phyloP scores from a whole-genome alignment of 2,329 filamentous ascomycete genomes.

The Bretziella fagacearum region DNA sequence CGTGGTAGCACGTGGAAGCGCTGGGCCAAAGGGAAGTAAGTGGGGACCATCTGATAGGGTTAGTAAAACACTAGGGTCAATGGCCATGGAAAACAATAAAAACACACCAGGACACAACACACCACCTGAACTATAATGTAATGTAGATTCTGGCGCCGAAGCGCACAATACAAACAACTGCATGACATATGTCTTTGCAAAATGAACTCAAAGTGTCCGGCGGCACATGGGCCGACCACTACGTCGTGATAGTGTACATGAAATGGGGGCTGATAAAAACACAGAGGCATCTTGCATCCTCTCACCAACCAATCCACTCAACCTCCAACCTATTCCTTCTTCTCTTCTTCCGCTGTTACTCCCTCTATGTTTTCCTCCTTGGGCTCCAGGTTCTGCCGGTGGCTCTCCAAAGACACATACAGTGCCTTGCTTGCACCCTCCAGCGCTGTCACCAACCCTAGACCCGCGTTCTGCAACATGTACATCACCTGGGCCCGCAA shows the following conservation, averaged over 20 bases:
- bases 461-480: slow-evolving; percentile 65
- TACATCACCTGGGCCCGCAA: slow-evolving; percentile 65
- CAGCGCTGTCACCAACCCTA: slow-evolving; percentile 59
- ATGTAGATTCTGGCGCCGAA: no score
- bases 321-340: slow-evolving; percentile 2
- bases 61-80: no score
- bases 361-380: slow-evolving; percentile 34
- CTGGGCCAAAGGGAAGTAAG: no score
- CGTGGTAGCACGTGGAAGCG: no score
- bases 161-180: not conserved
- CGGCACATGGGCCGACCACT: not conserved
- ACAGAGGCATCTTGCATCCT: not conserved
- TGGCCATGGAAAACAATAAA: no score
- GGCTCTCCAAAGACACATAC: slow-evolving; percentile 74
- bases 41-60: no score
- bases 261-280: not conserved
- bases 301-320: not conserved
- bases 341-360: slow-evolving; percentile 15
- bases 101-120: no score
- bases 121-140: no score
- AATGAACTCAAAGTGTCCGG: not conserved
- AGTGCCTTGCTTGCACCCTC: slow-evolving; percentile 66
- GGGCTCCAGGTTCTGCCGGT: slow-evolving; percentile 58
- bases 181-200: not conserved
- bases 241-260: not conserved